Conservation (phyloP, 805 yeast species). For the Kuraishia floccosa region DNA sequence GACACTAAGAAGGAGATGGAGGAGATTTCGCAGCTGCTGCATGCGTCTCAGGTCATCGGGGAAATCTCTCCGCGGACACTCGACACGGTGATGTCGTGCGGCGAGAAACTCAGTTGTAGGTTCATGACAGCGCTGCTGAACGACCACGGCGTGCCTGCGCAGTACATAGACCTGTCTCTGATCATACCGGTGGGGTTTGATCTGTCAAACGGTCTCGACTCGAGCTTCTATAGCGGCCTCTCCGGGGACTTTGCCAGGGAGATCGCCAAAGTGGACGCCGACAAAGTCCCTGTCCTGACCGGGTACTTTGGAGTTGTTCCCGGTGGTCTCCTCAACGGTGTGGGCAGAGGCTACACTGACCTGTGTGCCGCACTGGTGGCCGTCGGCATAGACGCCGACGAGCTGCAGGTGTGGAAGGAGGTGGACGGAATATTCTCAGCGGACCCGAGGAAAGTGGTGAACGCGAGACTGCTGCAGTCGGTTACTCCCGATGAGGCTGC, state of each 20-base stretch:
- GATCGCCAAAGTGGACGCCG: slow-evolving; percentile 22
- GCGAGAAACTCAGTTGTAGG: slow-evolving; percentile 86
- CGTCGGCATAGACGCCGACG: slow-evolving; percentile 86
- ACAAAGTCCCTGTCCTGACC: slow-evolving; percentile 77
- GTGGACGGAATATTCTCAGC: slow-evolving; percentile 99
- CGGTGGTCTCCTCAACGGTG: slow-evolving; percentile 85
- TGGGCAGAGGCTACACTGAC: slow-evolving; percentile 97
- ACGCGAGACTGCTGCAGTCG: slow-evolving; percentile 71
- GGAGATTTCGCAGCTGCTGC: slow-evolving; percentile 55
- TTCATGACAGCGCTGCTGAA: slow-evolving; percentile 81
- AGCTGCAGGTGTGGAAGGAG: slow-evolving; percentile 97
- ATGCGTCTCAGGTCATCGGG: slow-evolving; percentile 86
- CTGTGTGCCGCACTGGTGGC: slow-evolving; percentile 95
- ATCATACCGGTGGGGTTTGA: slow-evolving; percentile 57
- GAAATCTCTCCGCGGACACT: slow-evolving; percentile 83
- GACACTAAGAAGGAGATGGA: slow-evolving; percentile 59
- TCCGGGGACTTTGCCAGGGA: slow-evolving; percentile 39
- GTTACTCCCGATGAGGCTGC: slow-evolving; percentile 99
- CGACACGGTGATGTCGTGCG: slow-evolving; percentile 85
- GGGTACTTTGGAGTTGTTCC: slow-evolving; percentile 96
- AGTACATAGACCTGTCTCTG: slow-evolving; percentile 68
- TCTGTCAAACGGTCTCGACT: slow-evolving; percentile 51
- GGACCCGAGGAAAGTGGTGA: slow-evolving; percentile 91
- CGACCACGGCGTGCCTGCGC: slow-evolving; percentile 70
- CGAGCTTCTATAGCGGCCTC: slow-evolving; percentile 46